A percentile compares a stretch with the other conserved stretches of the same genome.
These are phyloP conservation scores for Pseudomassariella vexata DNA, from an alignment of 2,329 filamentous ascomycete genomes.

Conservation along the genomic window DNA sequence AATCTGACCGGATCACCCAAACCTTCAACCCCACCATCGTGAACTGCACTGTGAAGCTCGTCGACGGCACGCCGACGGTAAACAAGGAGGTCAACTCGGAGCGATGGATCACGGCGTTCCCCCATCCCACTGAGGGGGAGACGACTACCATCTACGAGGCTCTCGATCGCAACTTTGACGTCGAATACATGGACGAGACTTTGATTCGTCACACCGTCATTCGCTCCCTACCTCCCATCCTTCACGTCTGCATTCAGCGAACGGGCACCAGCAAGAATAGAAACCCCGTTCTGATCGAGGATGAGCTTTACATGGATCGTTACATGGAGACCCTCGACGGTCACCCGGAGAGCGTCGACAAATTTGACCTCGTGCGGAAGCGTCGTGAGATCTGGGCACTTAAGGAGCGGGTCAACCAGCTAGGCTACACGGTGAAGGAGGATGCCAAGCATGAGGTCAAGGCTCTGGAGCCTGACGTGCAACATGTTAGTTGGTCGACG, in stretches of 20 bases:
- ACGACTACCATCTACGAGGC: slow-evolving; percentile 69
- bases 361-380: slow-evolving; percentile 55
- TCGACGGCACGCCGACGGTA: slow-evolving; percentile 31
- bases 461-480: no score
- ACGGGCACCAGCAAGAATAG: slow-evolving; percentile 63
- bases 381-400: slow-evolving; percentile 71
- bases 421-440: no score
- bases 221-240: slow-evolving; percentile 69
- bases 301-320: slow-evolving; percentile 79
- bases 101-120: slow-evolving; percentile 52
- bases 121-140: slow-evolving; percentile 39
- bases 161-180: slow-evolving; percentile 76
- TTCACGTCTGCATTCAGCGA: slow-evolving; percentile 86
- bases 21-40: slow-evolving; percentile 59
- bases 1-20: slow-evolving; percentile 74
- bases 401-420: no score
- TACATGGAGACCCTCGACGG: slow-evolving; percentile 68
- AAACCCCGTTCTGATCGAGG: slow-evolving; percentile 71
- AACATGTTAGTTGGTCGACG: no score
- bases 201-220: slow-evolving; percentile 64
- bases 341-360: slow-evolving; percentile 55
- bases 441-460: no score
- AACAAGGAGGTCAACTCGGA: slow-evolving; percentile 58
- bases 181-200: slow-evolving; percentile 64
- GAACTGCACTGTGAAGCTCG: slow-evolving; percentile 51